Base-by-base conservation (phyloP, 768 basidiomycete genomes). In the Tylopilus plumbeoviolaceoides region DNA sequence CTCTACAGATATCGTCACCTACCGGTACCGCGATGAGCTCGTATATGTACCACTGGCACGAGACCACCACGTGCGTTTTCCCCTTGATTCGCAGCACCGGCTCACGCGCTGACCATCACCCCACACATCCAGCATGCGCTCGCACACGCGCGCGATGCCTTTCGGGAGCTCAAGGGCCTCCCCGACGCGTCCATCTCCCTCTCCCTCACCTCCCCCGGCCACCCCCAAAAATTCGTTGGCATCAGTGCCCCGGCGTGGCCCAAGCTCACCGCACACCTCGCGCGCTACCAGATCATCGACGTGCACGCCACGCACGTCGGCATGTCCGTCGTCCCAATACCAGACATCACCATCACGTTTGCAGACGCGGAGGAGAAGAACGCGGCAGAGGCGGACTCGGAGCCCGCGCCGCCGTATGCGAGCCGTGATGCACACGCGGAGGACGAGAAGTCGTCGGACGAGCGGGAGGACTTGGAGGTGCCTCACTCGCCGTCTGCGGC, bases 211-310 rank as follows among this genome's bases (percentile, higher is more conserved):
- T 58, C 67, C 2, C 61, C 72, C 27, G 66, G 70, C 10, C 67
- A 69, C 0, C 55, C 69, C 6, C 55, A 63, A 51, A 62, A 72
- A 44, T 66, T 61, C 23, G 78, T 78, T 36, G 74, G 73, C 50
- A 84, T 81, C 60, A 83, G 73, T 36, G 78, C 69, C 41, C 74
- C 66, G 33, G 83, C 75, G 33, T 84, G 83, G 83, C 54, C 68
- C 6, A 67, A 67, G 2, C 66, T 80, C 5, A 57, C 74, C 11
- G 53, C 71, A 1, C 70, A 72, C 48, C 59, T 83, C 47, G 47
- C 73, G 7, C 70, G 74, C 18, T 78, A 75, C 25, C 78, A 81
- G 44, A 67, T 82, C 56, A 70, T 83, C 48, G 74, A 80, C 48
- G 67, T 83, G 1, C 56, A 59, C 20, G 57, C 78, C 18, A 17